Evolutionary conservation across 495 filamentous ascomycete genomes (phyloP).

Genomic region (Tetracladium setigerum): DNA sequence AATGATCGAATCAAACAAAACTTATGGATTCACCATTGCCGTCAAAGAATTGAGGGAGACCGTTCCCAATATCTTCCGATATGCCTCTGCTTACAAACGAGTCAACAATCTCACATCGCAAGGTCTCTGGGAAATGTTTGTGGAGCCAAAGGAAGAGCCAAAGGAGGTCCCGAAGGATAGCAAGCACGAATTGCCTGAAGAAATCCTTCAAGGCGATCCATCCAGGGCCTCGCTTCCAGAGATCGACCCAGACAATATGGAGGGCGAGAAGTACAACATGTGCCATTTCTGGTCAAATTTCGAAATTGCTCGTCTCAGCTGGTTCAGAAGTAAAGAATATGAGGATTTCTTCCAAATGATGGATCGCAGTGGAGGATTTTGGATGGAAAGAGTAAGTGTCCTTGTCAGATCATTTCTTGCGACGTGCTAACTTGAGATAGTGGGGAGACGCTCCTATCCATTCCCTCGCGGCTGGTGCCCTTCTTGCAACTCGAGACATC

Average conservation of each 20-base stretch:
- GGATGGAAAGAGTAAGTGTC: conserved; percentile 86
- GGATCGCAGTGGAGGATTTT: conserved; percentile 96
- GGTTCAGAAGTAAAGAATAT: conserved; percentile 93
- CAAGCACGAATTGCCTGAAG: conserved; percentile 72
- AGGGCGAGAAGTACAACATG: conserved; percentile 98
- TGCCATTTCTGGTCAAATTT: conserved; percentile 99
- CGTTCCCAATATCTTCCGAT: conserved; percentile 97
- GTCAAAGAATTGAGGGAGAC: conserved; percentile 98
- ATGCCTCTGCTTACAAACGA: conserved; percentile 98
- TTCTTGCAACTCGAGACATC: conserved; percentile 76
- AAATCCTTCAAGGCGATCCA: conserved; percentile 71
- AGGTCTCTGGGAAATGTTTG: conserved; percentile 98
- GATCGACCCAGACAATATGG: conserved; percentile 90
- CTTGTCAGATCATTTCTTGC: conserved; percentile 6
- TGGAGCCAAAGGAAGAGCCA: conserved; percentile 56
- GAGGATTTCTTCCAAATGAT: conserved; percentile 99
- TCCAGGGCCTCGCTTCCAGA: conserved; percentile 64
- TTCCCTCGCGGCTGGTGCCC: conserved; percentile 87
- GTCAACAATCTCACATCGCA: conserved; percentile 84
- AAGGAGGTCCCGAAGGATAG: conserved; percentile 44
- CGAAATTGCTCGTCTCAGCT: conserved; percentile 91
- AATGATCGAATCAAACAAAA: conserved; percentile 92
- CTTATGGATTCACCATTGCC: conserved; percentile 97
- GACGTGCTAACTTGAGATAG: conserved; percentile 40
- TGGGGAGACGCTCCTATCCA: conserved; percentile 99